Evolutionary conservation across 73 alveolate species (phyloP).

Genomic region (Tetrahymena borealis): DNA sequence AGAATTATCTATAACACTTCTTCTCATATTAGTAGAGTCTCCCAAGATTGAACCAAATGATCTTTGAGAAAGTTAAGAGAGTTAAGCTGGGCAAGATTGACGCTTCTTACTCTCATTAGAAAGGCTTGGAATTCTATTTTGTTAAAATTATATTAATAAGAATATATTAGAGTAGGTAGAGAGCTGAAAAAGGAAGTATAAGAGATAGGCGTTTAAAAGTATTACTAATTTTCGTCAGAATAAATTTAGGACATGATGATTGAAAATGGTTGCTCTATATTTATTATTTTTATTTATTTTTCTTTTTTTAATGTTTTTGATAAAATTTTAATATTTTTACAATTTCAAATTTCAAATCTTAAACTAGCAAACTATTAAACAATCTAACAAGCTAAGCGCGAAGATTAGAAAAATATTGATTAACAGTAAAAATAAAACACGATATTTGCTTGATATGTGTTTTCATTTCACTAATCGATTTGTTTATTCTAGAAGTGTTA

Average conservation of each 20-base stretch:
- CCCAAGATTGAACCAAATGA: background rate
- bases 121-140: background rate
- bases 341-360: background rate
- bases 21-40: background rate
- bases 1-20: background rate
- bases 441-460: background rate
- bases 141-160: background rate
- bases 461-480: background rate
- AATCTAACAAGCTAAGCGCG: background rate
- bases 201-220: background rate
- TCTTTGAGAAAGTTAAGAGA: background rate
- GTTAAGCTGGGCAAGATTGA: background rate
- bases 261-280: no score
- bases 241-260: background rate
- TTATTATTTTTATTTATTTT: no score
- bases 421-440: background rate
- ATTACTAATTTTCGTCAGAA: background rate
- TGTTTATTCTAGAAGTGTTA: background rate
- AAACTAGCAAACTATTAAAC: background rate
- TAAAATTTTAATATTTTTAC: background rate
- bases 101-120: background rate
- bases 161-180: background rate
- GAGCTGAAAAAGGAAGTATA: no score
- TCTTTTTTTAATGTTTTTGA: background rate
- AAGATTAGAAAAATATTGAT: background rate